Evolutionary conservation across 345 rosid genomes (phyloP).

Genomic region (Sisymbrium altissimum): DNA sequence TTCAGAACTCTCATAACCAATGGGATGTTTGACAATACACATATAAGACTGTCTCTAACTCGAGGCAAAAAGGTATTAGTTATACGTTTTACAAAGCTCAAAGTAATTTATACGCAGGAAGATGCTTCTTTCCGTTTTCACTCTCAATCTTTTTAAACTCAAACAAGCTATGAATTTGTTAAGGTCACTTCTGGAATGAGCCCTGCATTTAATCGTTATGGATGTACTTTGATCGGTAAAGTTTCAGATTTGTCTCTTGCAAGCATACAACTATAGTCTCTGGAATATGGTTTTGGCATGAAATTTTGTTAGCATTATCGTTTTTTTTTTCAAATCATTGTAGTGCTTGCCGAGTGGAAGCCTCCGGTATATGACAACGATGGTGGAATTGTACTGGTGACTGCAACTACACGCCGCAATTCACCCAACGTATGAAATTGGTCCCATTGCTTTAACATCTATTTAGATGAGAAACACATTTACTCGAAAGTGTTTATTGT

Average conservation of each 20-base stretch:
- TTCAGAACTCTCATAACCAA: slow-evolving; percentile 77
- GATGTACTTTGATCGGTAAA: slow-evolving; percentile 84
- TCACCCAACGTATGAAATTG: slow-evolving; percentile 67
- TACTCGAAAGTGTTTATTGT: background rate
- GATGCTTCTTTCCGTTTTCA: background rate
- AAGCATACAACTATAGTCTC: background rate
- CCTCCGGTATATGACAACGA: slow-evolving; percentile 92
- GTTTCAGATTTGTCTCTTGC: background rate
- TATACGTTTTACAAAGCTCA: background rate
- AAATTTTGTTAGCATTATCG: background rate
- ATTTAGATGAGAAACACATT: background rate
- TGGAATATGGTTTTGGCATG: background rate
- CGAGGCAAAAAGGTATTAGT: slow-evolving; percentile 77
- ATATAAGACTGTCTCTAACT: slow-evolving; percentile 80
- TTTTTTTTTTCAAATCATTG: slow-evolving; percentile 15
- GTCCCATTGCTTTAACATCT: background rate
- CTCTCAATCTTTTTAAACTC: background rate
- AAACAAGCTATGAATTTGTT: slow-evolving; percentile 2
- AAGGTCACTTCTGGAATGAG: slow-evolving; percentile 97
- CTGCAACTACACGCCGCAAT: slow-evolving; percentile 95
- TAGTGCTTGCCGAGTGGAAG: slow-evolving; percentile 96
- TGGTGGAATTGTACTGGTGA: slow-evolving; percentile 68
- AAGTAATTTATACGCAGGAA: background rate
- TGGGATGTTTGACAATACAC: slow-evolving; percentile 86
- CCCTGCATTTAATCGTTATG: slow-evolving; percentile 83